A percentile compares a stretch with the other conserved stretches of the same genome.
These are phyloP conservation scores for Mycogone perniciosa DNA, from an alignment of 2,329 filamentous ascomycete species.

Conservation along the genomic window DNA sequence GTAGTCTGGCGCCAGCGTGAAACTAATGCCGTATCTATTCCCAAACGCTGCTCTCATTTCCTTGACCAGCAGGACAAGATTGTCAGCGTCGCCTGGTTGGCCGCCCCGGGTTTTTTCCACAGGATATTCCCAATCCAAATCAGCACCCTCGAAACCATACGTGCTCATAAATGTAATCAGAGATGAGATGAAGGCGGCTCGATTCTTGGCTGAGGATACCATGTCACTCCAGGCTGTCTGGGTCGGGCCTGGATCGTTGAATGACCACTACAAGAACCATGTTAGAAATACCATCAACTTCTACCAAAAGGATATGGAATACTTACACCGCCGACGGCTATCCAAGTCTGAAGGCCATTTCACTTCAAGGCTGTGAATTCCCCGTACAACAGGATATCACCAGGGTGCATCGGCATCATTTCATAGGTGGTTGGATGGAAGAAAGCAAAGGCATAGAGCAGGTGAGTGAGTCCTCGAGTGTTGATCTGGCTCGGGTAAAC, in stretches of 20 bases:
- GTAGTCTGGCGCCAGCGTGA: conserved; percentile 31
- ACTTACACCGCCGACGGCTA: conserved; percentile 33
- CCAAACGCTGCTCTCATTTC: conserved; percentile 19
- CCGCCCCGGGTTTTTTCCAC: conserved; percentile 30
- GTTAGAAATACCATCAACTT: background rate
- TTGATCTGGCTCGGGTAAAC: too few species aligned
- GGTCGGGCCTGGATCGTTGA: conserved; percentile 25
- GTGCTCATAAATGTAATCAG: background rate
- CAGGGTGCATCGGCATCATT: background rate
- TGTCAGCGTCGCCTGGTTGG: conserved; percentile 27
- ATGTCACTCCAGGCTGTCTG: background rate
- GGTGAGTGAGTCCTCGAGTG: too few species aligned
- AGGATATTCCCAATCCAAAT: conserved; percentile 44
- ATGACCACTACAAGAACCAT: conserved; percentile 22
- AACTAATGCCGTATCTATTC: conserved; percentile 26
- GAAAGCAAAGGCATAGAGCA: too few species aligned
- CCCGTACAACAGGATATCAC: background rate
- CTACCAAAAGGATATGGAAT: too few species aligned
- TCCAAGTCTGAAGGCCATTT: conserved; percentile 27
- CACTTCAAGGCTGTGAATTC: background rate
- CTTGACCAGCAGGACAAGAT: conserved; percentile 23
- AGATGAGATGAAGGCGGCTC: background rate
- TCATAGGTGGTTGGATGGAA: background rate
- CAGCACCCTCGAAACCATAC: conserved; percentile 12
- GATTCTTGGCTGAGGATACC: background rate